Evolutionary conservation across 176 grass and related monocot species (phyloP).

Genomic region (Coix lacrymajobi): DNA sequence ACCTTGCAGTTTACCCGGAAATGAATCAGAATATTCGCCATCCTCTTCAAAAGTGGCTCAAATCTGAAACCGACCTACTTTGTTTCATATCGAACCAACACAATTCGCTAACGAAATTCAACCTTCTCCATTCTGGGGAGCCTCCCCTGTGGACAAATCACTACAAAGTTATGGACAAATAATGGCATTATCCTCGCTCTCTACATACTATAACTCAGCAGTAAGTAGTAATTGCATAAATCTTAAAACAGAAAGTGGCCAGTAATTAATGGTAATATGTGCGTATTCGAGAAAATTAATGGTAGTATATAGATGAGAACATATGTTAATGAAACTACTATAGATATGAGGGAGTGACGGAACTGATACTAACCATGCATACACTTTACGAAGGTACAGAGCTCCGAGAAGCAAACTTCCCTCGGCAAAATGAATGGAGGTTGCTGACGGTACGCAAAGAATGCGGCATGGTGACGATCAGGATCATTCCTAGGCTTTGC

Average conservation of each 20-base stretch:
- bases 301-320: neutral
- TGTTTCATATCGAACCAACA: neutral
- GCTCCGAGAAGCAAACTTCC: slow-evolving; percentile 41
- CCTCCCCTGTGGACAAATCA: slow-evolving; percentile 26
- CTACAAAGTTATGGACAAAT: neutral
- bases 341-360: neutral
- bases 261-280: neutral
- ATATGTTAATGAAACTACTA: neutral
- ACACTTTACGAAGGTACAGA: slow-evolving; percentile 67
- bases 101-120: neutral
- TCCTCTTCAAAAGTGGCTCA: neutral
- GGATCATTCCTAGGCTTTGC: slow-evolving; percentile 75
- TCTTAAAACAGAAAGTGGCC: neutral
- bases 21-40: neutral
- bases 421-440: slow-evolving; percentile 41
- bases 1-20: neutral
- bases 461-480: slow-evolving; percentile 57
- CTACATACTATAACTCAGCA: neutral
- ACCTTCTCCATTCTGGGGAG: slow-evolving; percentile 22
- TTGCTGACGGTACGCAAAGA: slow-evolving; percentile 61
- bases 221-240: neutral
- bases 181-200: neutral
- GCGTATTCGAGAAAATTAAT: too few relatives aligned
- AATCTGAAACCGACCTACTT: neutral
- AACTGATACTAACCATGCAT: slow-evolving; percentile 63